These are phyloP conservation scores for Bromus sterilis DNA, from an alignment of 176 grass and related monocot species.

Conservation along the genomic window DNA sequence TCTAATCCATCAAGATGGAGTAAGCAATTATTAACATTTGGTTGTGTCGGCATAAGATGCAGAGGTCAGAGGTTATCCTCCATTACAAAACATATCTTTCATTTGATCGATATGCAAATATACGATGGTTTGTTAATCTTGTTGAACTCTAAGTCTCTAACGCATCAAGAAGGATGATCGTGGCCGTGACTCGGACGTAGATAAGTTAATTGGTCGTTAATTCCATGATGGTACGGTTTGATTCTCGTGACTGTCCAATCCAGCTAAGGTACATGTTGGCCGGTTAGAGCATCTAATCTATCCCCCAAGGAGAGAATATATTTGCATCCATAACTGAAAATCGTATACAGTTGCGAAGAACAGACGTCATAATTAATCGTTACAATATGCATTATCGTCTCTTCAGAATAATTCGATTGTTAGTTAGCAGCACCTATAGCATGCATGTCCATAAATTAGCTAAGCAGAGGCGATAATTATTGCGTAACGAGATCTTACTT, in stretches of 20 bases:
- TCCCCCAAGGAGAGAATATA: neutral
- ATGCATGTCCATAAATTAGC: neutral
- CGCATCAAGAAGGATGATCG: neutral
- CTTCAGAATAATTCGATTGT: neutral
- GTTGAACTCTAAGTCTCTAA: no score
- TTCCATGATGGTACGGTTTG: no score
- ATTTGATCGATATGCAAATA: no score
- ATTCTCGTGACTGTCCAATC: neutral
- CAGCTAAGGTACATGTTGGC: neutral
- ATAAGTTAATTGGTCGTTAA: no score
- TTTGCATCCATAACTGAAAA: neutral
- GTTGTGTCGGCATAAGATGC: no score
- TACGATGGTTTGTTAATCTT: no score
- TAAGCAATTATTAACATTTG: no score
- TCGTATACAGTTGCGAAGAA: neutral
- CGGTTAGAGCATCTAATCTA: neutral
- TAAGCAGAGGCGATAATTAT: neutral
- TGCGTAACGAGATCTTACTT: neutral
- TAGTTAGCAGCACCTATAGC: neutral
- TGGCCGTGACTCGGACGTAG: no score
- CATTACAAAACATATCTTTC: no score
- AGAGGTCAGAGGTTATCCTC: no score
- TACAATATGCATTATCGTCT: neutral
- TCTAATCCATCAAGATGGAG: no score
- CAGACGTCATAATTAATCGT: neutral